Base-by-base conservation (phyloP, 164 flowering plant genomes). In the Magnolia sinica region DNA sequence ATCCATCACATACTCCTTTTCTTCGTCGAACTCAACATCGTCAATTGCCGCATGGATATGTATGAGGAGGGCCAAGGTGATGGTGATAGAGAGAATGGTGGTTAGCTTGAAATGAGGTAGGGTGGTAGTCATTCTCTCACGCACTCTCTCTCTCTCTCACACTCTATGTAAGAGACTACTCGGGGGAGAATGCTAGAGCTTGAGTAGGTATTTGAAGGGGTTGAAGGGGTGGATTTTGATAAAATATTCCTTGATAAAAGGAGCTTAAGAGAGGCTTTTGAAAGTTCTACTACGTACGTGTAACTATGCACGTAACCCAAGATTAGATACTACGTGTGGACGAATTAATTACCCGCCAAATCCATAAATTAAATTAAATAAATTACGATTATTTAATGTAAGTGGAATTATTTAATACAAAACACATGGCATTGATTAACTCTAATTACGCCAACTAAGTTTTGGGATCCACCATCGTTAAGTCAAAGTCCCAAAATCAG, bases 1-100 rank as follows among this genome's bases (percentile, higher is more conserved):
- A 51, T 83, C 83, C 31, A 83, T 68, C 0, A 74, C 31, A 24
- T 78, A 78, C 2, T 71, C 79, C 66, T 78, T 81, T 1, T 66
- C 79, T 66, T 80, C 83, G 10, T 61, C 85, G 1, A 73, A 79
- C 4, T 65, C 76, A 0, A 52, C 49, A 8, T 76, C 79, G 7
- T 27, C 10, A 4, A 24, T 31, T 11, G 66, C 72, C 8, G 70
- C 45, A 14, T 23, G 76, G 11, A 74, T 27, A 64, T 72, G 65
- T 71, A 67, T 20, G 16, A 82, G 63, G 31, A 79, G n/a, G n/a
- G 71, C 65, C 8, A 76, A 70, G n/a, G 76, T n/a, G 22, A 76
- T 14, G 70, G 29, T 11, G 37, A 81, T 9, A 50, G 79, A 80
- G 77, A 80, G 75, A 78, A 80, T 75, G 77, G 73, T 65, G 11